Evolutionary conservation across 2,329 filamentous ascomycete species (phyloP), one percentile per base, ranked within the genome.

Genomic region (Fonsecaea erecta): DNA sequence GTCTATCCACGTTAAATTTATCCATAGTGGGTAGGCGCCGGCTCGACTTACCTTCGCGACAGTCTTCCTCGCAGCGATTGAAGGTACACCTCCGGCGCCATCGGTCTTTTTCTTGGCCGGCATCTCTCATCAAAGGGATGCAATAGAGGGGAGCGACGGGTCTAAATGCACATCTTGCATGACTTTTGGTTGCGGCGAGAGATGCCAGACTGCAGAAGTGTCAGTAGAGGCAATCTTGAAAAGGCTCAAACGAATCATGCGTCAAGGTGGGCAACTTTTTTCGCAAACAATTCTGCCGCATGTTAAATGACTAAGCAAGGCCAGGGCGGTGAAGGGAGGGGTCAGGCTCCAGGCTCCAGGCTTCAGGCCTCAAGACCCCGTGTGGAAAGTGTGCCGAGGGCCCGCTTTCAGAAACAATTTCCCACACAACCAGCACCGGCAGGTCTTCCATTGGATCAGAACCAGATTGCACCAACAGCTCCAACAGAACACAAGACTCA

Each of bases 31-130:
- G 26, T 11, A 35, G 9, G 24, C 21, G 16, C 21, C 7, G 16
- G 21, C n/a, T 12, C 24, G 14, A 51, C 18, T 28, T 60, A 71
- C 70, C 69, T 72, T 71, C 52, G 64, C 48, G 12, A 54, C 21
- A 18, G 67, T 48, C 35, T 69, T 70, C 35, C 57, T 53, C 12
- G 68, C 34, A 5, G 56, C 30, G 14, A 63, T 66, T 21, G 52
- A 52, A 35, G 65, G 30, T 18, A 59, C 68, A 40, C 54, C 58
- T n/a, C 60, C 62, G 16, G 63, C 51, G 26, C 71, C 70, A 43
- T 71, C 71, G 34, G 58, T 63, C 63, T 69, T 72, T 52, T 64
- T 65, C 60, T 68, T 72, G 30, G 71, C 66, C 34, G 71, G 68
- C 71, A 72, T 72, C 26, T 46, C 30, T 62, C 32, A 43, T 52